A percentile compares a stretch with the other conserved stretches of the same genome.
These are phyloP conservation scores for Chalciporus chontae DNA, from an alignment of 768 basidiomycete species.

Conservation along the genomic window DNA sequence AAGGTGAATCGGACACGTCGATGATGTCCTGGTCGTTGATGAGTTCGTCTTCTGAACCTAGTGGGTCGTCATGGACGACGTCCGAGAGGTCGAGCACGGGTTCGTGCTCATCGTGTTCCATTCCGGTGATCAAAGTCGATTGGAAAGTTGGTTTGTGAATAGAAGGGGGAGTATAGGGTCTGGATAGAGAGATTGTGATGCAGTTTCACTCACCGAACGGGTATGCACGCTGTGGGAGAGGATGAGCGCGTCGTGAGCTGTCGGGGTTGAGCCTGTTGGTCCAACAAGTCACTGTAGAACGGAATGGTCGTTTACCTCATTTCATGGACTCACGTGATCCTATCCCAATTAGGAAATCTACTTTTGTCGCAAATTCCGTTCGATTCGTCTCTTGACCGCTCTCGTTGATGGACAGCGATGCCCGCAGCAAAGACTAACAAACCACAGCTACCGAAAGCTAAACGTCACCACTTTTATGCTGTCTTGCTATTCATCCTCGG, in stretches of 20 bases:
- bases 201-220: slow-evolving; percentile 13
- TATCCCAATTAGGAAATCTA: slow-evolving; percentile 1
- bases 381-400: not conserved
- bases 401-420: slow-evolving; percentile 18
- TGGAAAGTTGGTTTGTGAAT: not conserved
- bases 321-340: slow-evolving; percentile 23
- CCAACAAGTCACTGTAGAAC: not conserved
- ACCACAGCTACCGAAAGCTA: slow-evolving; percentile 54
- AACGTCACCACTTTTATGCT: slow-evolving; percentile 75
- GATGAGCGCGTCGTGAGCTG: slow-evolving; percentile 19
- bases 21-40: slow-evolving; percentile 27
- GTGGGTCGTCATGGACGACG: slow-evolving; percentile 78
- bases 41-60: slow-evolving; percentile 52
- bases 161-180: not conserved
- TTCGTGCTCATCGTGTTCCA: slow-evolving; percentile 55
- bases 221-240: slow-evolving; percentile 17
- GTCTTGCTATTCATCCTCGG: slow-evolving; percentile 83
- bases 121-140: slow-evolving; percentile 21
- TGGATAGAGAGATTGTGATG: not conserved
- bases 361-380: not conserved
- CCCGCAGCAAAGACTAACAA: slow-evolving; percentile 43
- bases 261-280: slow-evolving; percentile 8
- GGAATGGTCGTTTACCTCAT: slow-evolving; percentile 24
- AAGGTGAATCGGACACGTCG: slow-evolving; percentile 32
- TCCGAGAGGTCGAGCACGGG: slow-evolving; percentile 74